Evolutionary conservation across 164 flowering plant genomes (phyloP), one percentile per base, ranked within the genome.

Genomic region (Saururus chinensis): DNA sequence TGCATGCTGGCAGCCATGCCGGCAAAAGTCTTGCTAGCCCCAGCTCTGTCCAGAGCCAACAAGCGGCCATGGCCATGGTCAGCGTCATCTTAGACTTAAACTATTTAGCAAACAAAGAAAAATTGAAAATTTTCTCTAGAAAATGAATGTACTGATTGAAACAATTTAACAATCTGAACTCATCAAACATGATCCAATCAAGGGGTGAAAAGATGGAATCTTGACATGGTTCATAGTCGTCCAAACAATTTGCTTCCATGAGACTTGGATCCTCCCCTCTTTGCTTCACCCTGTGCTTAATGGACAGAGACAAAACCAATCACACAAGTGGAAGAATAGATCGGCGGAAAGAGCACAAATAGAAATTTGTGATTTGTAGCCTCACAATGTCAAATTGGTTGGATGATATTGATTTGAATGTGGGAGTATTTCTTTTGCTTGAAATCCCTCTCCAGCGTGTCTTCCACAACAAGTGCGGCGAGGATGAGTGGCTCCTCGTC

Each of bases 401-500:
- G 85, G 78, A 80, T 78, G 65, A 76, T 80, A 30, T 23, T 59
- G 66, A 77, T 65, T 16, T 9, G 70, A 55, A 71, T 59, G 66
- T 65, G 73, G 19, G 68, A 37, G 2, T 87, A 82, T 67, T 70
- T 85, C 82, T 76, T 84, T 60, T 74, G 72, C 54, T 82, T 82
- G 9, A 59, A 40, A 41, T 75, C 76, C 41, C 84, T 75, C 19
- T 83, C 92, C 4, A 95, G 96, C 17, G 98, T 92, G 70, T 92
- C 98, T 23, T 89, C 92, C 7, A 87, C 93, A 37, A 84, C 71
- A n/a, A 82, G 72, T 54, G 72, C 74, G 2, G 96, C 92, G 19
- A 83, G 58, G 21, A 88, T 54, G 51, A 92, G 77, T 0, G 92
- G 74, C 60, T 92, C 96, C 72, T 89, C 98, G 61, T 89, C 96